phyloP scores from a whole-genome alignment of 2,329 filamentous ascomycete species.

The Fusarium fracticaudum region DNA sequence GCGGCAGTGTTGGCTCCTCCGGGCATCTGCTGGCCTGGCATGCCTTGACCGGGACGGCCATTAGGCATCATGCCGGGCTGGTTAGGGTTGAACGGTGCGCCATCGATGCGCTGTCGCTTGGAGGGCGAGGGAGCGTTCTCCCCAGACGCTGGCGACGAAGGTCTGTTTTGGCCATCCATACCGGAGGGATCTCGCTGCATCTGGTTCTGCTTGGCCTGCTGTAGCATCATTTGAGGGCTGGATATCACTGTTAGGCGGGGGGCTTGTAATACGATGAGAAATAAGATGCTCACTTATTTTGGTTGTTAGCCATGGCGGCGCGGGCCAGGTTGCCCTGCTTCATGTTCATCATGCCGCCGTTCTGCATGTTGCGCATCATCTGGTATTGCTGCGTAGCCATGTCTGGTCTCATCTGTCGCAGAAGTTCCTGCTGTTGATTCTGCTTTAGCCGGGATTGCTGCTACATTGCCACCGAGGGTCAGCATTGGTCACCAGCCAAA shows the following conservation, averaged over 20 bases:
- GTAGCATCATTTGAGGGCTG: conserved; percentile 77
- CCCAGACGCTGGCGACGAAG: conserved; percentile 81
- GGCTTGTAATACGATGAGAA: neutral
- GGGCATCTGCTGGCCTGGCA: conserved; percentile 76
- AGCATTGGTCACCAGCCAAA: conserved; percentile 35
- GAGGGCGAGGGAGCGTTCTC: conserved; percentile 93
- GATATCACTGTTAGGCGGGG: conserved; percentile 20
- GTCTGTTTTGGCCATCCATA: conserved; percentile 84
- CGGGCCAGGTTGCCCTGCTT: conserved; percentile 73
- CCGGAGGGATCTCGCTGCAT: conserved; percentile 90
- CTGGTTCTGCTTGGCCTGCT: conserved; percentile 76
- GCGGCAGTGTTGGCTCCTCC: conserved; percentile 59
- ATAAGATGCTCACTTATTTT: conserved; percentile 68
- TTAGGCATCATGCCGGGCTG: conserved; percentile 77
- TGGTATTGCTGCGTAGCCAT: conserved; percentile 65
- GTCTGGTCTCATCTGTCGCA: conserved; percentile 75
- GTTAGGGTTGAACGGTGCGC: conserved; percentile 76
- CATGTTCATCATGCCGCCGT: conserved; percentile 68
- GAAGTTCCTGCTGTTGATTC: conserved; percentile 78
- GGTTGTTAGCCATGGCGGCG: conserved; percentile 81
- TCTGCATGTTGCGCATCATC: conserved; percentile 75
- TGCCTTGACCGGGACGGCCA: conserved; percentile 74
- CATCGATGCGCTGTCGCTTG: conserved; percentile 84
- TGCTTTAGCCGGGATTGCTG: conserved; percentile 78
- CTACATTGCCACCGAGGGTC: conserved; percentile 49